Base-by-base conservation (phyloP, 768 basidiomycete genomes). In the Cantharellus anzutake region DNA sequence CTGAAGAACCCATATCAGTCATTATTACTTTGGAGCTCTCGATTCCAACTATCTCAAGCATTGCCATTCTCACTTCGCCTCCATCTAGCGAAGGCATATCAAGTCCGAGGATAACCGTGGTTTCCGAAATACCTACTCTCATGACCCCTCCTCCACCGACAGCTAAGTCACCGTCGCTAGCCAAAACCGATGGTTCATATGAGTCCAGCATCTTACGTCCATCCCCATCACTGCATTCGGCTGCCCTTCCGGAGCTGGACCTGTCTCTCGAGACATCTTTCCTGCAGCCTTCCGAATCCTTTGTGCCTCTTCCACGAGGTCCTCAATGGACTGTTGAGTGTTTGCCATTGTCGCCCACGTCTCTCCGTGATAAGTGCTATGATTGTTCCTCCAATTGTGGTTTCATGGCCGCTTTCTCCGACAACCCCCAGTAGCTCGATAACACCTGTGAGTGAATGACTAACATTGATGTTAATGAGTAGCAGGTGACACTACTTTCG, bases 171-270 rank as follows among this genome's bases (percentile, higher is more conserved):
- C 64, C 73, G 35, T 88, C 84, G 82, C 80, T 76, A 2, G 67
- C 75, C 2, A 80, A 80, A 65, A 82, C 81, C 0, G 80, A 85
- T 59, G 66, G 73, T 5, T 83, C 86, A 0, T 89, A 83, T 62
- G 86, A 88, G 29, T 87, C 87, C 0, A 84, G 84, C 0, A 71
- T 84, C n/a, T 71, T 90, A 34, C 73, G 72, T 3, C 81, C 86
- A 0, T 86, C 87, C 2, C 84, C 83, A 16, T 29, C 72, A 78
- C 2, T 64, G 3, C 74, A 71, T 52, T 74, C 75, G 3, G 63
- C 71, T 3, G 71, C 72, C 0, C 67, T 86, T 51, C 79, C 76
- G 1, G 85, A 89, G 51, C 67, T 65, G 4, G 86, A 88, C 63
- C 71, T 66, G 0, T 86, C 84, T 0, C 82, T 80, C 60, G 86